A percentile compares a stretch with the other conserved stretches of the same genome.
These are phyloP conservation scores for Drechslera avenae DNA, from an alignment of 2,329 filamentous ascomycete genomes.

Conservation along the genomic window DNA sequence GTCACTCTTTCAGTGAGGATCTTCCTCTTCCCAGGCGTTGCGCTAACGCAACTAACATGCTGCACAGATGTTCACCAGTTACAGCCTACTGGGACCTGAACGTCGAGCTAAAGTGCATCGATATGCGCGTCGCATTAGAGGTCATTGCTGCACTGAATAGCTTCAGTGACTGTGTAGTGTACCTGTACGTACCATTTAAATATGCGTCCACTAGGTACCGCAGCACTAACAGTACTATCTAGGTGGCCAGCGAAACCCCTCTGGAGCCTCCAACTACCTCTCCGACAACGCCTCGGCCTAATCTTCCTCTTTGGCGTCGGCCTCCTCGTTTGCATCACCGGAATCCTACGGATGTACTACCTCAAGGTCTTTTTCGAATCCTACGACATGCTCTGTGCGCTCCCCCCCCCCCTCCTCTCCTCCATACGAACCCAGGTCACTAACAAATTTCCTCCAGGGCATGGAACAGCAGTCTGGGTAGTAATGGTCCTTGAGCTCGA, in stretches of 20 bases:
- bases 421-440: not conserved
- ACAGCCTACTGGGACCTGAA: slow-evolving; percentile 27
- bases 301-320: slow-evolving; percentile 35
- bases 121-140: slow-evolving; percentile 29
- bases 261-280: slow-evolving; percentile 33
- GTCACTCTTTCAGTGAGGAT: slow-evolving; percentile 30
- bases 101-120: slow-evolving; percentile 31
- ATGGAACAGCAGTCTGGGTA: slow-evolving; percentile 29
- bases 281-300: slow-evolving; percentile 36
- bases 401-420: not conserved
- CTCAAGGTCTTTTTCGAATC: slow-evolving; percentile 34
- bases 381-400: slow-evolving; percentile 33
- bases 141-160: slow-evolving; percentile 39
- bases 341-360: slow-evolving; percentile 36
- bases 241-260: slow-evolving; percentile 37
- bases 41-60: slow-evolving; percentile 16
- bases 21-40: not conserved
- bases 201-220: not conserved
- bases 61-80: slow-evolving; percentile 19
- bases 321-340: slow-evolving; percentile 35
- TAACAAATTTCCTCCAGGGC: slow-evolving; percentile 18
- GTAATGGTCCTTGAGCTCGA: slow-evolving; percentile 35
- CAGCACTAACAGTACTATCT: not conserved
- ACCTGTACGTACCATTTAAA: slow-evolving; percentile 21
- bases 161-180: slow-evolving; percentile 38